Evolutionary conservation across 75 land plant genomes (phyloP), one percentile per base, ranked within the genome.

Genomic region (Pinus taeda): DNA sequence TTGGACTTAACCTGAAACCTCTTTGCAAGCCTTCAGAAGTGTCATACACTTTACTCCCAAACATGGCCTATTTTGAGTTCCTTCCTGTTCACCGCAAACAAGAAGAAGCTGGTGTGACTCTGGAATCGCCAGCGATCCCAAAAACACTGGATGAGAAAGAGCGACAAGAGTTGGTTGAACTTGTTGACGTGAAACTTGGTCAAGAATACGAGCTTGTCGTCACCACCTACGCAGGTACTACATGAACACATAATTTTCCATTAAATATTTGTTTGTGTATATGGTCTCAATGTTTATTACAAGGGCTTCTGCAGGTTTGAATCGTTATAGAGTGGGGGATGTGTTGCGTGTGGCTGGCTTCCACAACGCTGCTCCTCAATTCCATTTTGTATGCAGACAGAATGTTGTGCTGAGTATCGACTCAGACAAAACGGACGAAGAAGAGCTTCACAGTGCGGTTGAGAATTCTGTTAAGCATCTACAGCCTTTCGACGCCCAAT

Each of bases 131-230:
- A 60, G 75, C 11, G 62, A 77, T 36, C 5, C 26, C 69, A 11
- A 29, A 57, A 12, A 22, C 53, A 3, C 42, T 57, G 1, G 21
- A 55, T 13, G 69, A 39, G 22, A 79, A 75, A 33, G 84, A 86
- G 67, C 74, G 79, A 14, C 49, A 60, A 59, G 86, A 88, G 15
- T 75, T 89, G 39, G 86, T 89, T 11, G 90, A 87, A 22, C 86
- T 92, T 15, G 86, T 72, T 30, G 86, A 92, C 73, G 90, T 95
- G 57, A 74, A 90, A 76, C 77, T 95, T 49, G 98, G 98, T 1
- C 85, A 93, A 15, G 96, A 95, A 58, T 93, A 95, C 77, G 98
- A 95, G 83, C 92, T 95, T 59, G 90, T 93, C 24, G 85, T 95
- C 87, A 95, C 98, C 42, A 95, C 96, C 53, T 86, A 81, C 79